A percentile compares a stretch with the other conserved stretches of the same genome.
Conservation (phyloP, 2,329 filamentous ascomycete genomes). For the Penicillium sp. region DNA sequence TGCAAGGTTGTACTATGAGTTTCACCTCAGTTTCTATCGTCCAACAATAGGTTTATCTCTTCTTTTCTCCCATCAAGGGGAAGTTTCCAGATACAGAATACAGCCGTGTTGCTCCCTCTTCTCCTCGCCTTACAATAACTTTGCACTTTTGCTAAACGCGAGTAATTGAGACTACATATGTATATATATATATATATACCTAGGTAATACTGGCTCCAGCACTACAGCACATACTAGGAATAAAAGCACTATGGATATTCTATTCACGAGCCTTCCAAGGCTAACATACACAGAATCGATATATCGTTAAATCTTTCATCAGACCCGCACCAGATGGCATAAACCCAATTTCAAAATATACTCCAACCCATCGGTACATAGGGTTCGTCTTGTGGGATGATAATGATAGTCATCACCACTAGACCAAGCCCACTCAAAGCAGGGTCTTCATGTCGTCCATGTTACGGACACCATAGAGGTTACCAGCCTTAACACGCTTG, state of each 20-base stretch:
- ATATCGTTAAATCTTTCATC: constrained; percentile 1
- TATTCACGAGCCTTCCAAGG: constrained; percentile 1
- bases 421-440: constrained; percentile 15
- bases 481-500: constrained; percentile 60
- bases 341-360: not conserved
- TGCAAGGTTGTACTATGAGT: too few relatives aligned
- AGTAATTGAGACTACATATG: not conserved
- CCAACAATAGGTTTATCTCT: too few relatives aligned
- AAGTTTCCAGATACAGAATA: too few relatives aligned
- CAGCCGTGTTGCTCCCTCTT: too few relatives aligned
- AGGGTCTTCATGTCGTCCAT: constrained; percentile 38
- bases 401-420: not conserved
- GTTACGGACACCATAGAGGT: constrained; percentile 57
- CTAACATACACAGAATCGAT: constrained; percentile 2
- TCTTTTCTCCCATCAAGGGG: too few relatives aligned
- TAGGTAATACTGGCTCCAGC: not conserved
- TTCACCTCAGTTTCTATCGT: too few relatives aligned
- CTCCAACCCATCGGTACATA: not conserved
- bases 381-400: not conserved
- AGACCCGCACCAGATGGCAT: not conserved
- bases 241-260: not conserved
- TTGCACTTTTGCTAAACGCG: too few relatives aligned
- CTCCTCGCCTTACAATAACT: too few relatives aligned
- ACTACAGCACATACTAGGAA: not conserved
- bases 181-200: too few relatives aligned